Evolutionary conservation across 2,329 filamentous ascomycete genomes (phyloP), one percentile per base, ranked within the genome.

Genomic region (Drechslerella stenobrocha): DNA sequence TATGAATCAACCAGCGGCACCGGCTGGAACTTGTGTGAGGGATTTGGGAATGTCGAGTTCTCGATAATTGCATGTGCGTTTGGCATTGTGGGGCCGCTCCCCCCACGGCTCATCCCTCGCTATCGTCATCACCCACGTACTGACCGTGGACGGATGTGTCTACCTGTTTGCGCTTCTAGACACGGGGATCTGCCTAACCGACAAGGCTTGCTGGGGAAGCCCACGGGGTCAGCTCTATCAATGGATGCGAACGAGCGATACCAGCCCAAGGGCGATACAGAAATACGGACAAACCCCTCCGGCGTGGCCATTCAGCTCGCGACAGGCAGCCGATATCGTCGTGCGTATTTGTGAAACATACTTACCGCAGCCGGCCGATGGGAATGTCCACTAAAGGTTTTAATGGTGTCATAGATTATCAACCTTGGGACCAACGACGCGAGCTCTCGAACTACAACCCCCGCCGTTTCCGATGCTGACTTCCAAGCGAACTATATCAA

Each of bases 1-100:
- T 82, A 83, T 56, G 83, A 86, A 74, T 80, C 81, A 0, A 73
- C 85, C 2, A 81, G 81, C 0, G 80, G 80, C 18, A 85, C 81
- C 73, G 79, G 80, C 1, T 84, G 82, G 74, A 79, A 80, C 13
- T 78, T 84, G 13, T 80, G 79, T 1, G 80, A 80, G 3, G 83
- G 83, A 0, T 74, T 86, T 0, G 83, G 83, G 1, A 78, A 82
- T 40, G 81, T 81, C 1, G 83, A 86, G 70, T 84, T 81, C 71
- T 79, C 78, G 15, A 79, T 85, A 40, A 83, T 81, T 0, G 81
- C 81, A 0, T 83, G 60, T 66, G 53, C 8, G 55, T 11, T 6
- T 42, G 18, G 11, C 82, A 61, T 82, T 82, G 82, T 81, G 2
- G 82, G 83, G 46, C 84, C 82, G 70, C 76, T 82, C 1, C n/a